phyloP scores from a whole-genome alignment of 106 monocot species.

The Agapanthus africanus region DNA sequence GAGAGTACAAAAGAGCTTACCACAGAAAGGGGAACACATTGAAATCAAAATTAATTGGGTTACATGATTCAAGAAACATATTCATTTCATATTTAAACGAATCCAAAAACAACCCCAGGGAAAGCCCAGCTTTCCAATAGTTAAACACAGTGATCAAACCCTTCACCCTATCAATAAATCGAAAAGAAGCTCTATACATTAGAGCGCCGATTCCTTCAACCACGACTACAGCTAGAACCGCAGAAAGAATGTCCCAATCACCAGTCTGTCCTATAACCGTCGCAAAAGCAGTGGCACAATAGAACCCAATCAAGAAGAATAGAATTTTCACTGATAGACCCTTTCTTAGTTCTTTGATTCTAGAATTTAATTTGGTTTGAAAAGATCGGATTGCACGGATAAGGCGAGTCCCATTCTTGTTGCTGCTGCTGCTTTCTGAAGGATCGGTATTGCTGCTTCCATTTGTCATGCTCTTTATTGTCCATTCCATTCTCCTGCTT shows the following conservation, averaged over 20 bases:
- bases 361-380: slow-evolving; percentile 26
- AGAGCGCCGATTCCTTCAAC: slow-evolving; percentile 86
- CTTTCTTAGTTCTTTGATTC: slow-evolving; percentile 43
- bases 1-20: too few species aligned
- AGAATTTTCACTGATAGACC: slow-evolving; percentile 65
- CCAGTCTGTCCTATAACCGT: slow-evolving; percentile 95
- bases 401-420: slow-evolving; percentile 46
- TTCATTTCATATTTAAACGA: slow-evolving; percentile 84
- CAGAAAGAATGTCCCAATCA: slow-evolving; percentile 97
- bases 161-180: slow-evolving; percentile 33
- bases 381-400: slow-evolving; percentile 42
- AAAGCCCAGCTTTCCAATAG: slow-evolving; percentile 95
- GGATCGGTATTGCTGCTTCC: slow-evolving; percentile 24
- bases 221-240: slow-evolving; percentile 80
- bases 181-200: slow-evolving; percentile 67
- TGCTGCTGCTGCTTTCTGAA: slow-evolving; percentile 28
- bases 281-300: slow-evolving; percentile 90
- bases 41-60: too few species aligned
- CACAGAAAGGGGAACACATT: too few species aligned
- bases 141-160: slow-evolving; percentile 61
- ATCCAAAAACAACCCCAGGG: slow-evolving; percentile 83
- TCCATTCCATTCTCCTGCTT: slow-evolving; percentile 31
- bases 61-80: slow-evolving; percentile 19
- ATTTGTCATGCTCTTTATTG: slow-evolving; percentile 37
- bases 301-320: slow-evolving; percentile 80